phyloP scores from a whole-genome alignment of 352 stramenopile species.

The Phytophthora hibernalis region DNA sequence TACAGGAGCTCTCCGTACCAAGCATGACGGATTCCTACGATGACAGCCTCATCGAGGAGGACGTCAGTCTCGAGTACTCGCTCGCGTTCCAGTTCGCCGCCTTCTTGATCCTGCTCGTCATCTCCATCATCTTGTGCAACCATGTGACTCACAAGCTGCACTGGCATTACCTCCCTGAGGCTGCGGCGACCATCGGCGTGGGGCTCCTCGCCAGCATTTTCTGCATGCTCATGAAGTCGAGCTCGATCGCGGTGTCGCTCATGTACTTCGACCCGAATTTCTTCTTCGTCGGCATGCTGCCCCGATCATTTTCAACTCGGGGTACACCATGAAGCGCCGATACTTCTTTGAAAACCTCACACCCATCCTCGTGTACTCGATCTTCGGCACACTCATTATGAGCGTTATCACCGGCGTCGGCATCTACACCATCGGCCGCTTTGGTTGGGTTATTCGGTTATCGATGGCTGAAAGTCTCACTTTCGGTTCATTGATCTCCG shows the following conservation, averaged over 20 bases:
- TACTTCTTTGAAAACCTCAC: slow-evolving; percentile 94
- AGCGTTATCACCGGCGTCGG: slow-evolving; percentile 86
- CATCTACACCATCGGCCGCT: slow-evolving; percentile 72
- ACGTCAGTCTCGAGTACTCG: slow-evolving; percentile 80
- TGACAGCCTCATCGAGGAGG: slow-evolving; percentile 34
- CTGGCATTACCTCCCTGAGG: slow-evolving; percentile 78
- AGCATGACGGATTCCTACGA: slow-evolving; percentile 27
- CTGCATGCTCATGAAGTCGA: slow-evolving; percentile 65
- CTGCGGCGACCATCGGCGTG: slow-evolving; percentile 70
- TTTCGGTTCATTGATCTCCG: slow-evolving; percentile 93
- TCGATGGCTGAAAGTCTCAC: slow-evolving; percentile 91
- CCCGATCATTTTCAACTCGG: slow-evolving; percentile 97
- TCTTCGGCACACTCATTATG: slow-evolving; percentile 91
- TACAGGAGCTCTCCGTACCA: not conserved
- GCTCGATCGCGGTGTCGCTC: slow-evolving; percentile 71
- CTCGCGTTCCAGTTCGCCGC: slow-evolving; percentile 81
- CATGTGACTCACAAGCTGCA: slow-evolving; percentile 78
- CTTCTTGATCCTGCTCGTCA: slow-evolving; percentile 79
- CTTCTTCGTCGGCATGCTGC: slow-evolving; percentile 94
- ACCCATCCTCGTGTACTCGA: slow-evolving; percentile 91
- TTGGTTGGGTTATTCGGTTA: slow-evolving; percentile 73
- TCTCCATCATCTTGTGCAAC: slow-evolving; percentile 84
- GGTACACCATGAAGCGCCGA: slow-evolving; percentile 91
- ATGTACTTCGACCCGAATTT: slow-evolving; percentile 92
- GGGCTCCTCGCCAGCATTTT: slow-evolving; percentile 65